Conservation (phyloP, 1,284 basidiomycete genomes). For the Leucoagaricus sp. region DNA sequence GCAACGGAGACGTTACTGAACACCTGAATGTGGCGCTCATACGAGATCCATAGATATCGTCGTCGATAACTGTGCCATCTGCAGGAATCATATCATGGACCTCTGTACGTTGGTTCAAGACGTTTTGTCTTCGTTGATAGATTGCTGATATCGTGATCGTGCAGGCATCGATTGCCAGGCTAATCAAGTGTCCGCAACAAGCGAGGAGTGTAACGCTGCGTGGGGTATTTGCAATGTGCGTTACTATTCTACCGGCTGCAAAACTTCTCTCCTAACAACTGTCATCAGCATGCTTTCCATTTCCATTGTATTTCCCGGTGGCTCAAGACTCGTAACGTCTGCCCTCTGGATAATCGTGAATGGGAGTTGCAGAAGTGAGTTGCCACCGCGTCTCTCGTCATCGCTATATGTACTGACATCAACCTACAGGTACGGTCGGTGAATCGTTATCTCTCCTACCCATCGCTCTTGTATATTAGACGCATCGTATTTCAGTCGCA, state of each 20-base stretch:
- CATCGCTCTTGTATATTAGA: conserved; percentile 11
- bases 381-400: background rate
- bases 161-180: conserved; percentile 99
- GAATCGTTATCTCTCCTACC: background rate
- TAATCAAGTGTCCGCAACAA: conserved; percentile 95
- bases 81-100: conserved; percentile 98
- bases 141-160: background rate
- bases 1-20: conserved; percentile 23
- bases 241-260: conserved; percentile 15
- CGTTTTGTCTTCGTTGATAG: background rate
- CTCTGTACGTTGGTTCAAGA: conserved; percentile 65
- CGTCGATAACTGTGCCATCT: conserved; percentile 95
- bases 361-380: conserved; percentile 93
- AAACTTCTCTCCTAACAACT: conserved; percentile 3
- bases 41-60: conserved; percentile 71
- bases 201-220: conserved; percentile 97
- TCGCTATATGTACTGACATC: background rate
- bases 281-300: conserved; percentile 99
- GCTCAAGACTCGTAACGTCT: conserved; percentile 99
- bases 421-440: conserved; percentile 22
- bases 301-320: conserved; percentile 99
- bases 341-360: conserved; percentile 95
- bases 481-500: background rate
- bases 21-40: conserved; percentile 18
- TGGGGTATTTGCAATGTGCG: conserved; percentile 99